phyloP scores from a whole-genome alignment of 2,329 filamentous ascomycete species.

The Fusarium xylarioides region DNA sequence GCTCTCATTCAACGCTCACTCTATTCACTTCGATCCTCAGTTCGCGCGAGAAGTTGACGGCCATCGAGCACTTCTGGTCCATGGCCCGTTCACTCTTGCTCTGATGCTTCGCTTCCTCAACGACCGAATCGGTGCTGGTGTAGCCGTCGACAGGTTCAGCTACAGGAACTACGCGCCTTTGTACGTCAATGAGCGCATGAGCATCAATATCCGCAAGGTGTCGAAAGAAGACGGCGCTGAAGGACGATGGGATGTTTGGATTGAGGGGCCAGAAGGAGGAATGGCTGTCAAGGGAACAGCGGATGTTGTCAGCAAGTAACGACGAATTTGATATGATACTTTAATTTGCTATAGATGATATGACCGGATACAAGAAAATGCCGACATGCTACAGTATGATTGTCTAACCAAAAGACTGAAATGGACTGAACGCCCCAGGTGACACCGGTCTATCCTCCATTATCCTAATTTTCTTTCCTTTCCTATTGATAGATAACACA shows the following conservation, averaged over 20 bases:
- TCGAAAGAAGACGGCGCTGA: conserved; percentile 43
- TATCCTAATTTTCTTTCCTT: not conserved
- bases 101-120: conserved; percentile 76
- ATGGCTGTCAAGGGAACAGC: conserved; percentile 69
- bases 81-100: conserved; percentile 83
- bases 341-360: not conserved
- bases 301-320: conserved; percentile 22
- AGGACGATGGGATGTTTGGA: conserved; percentile 52
- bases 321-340: not conserved
- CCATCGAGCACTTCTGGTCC: conserved; percentile 79
- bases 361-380: conserved; percentile 19
- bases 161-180: conserved; percentile 87
- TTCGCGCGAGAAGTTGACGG: conserved; percentile 79
- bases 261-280: conserved; percentile 62
- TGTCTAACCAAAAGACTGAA: conserved; percentile 10
- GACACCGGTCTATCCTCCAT: conserved; percentile 5
- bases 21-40: conserved; percentile 82
- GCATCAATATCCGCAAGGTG: conserved; percentile 69
- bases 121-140: conserved; percentile 29
- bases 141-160: conserved; percentile 65
- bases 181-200: conserved; percentile 76
- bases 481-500: not conserved
- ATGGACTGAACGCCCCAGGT: conserved; percentile 3
- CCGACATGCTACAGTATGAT: conserved; percentile 21
- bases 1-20: conserved; percentile 90